Percentiles rank a stretch among this genome's conserved stretches.
These are phyloP conservation scores for Spizellomyces punctatus DNA, from an alignment of 192 early-diverging fungal species.

Conservation along the genomic window DNA sequence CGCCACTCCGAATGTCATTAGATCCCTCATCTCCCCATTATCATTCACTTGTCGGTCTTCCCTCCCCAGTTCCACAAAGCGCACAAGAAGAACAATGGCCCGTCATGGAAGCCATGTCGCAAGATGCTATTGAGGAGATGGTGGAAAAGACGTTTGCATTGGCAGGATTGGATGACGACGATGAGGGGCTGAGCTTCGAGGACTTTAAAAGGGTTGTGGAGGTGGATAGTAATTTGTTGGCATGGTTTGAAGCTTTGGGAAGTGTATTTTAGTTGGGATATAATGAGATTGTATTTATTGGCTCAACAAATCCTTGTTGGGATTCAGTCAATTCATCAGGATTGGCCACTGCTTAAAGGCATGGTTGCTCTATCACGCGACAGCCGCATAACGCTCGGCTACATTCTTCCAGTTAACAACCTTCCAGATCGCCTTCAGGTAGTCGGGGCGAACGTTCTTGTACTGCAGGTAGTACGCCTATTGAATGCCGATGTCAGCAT, in stretches of 20 bases:
- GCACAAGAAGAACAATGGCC: conserved; percentile 70
- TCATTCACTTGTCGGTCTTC: conserved; percentile 7
- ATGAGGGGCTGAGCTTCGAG: conserved; percentile 72
- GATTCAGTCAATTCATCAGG: too few species aligned
- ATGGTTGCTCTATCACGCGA: too few species aligned
- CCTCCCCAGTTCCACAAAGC: neutral
- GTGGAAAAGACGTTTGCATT: conserved; percentile 82
- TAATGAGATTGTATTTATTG: too few species aligned
- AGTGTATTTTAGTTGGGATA: conserved; percentile 64
- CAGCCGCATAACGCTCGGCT: conserved; percentile 77
- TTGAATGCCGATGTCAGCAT: neutral
- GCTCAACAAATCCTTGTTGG: too few species aligned
- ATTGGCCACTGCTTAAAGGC: too few species aligned
- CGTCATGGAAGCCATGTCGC: conserved; percentile 89
- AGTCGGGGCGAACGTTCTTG: conserved; percentile 97
- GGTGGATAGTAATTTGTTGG: conserved; percentile 76
- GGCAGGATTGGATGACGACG: conserved; percentile 43
- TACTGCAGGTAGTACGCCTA: conserved; percentile 96
- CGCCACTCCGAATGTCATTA: conserved; percentile 21
- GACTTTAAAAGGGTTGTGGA: conserved; percentile 82
- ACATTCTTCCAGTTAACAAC: conserved; percentile 99
- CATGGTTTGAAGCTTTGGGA: conserved; percentile 92
- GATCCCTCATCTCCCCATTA: conserved; percentile 19
- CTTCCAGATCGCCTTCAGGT: conserved; percentile 92
- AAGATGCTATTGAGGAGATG: conserved; percentile 93